Conservation (phyloP, 352 stramenopile species). For the Globisporangium perplexum region DNA sequence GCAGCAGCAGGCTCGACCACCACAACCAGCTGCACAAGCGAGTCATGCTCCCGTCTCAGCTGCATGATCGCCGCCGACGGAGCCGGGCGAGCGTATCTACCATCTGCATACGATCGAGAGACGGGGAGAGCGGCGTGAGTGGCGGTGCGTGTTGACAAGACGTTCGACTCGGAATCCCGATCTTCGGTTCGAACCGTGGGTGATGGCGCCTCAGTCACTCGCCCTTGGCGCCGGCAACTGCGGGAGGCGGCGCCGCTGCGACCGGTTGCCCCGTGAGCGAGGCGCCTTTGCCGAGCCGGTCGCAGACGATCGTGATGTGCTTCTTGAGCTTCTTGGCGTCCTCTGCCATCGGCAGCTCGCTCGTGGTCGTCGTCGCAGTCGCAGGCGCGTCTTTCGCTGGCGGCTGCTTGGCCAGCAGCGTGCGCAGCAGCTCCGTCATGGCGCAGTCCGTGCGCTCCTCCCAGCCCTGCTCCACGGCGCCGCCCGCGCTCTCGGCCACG, state of each 20-base stretch:
- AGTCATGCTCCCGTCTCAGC: background rate
- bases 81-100: too few species aligned
- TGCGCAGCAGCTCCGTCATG: conserved; percentile 84
- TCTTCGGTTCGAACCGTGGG: too few species aligned
- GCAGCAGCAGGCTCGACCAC: background rate
- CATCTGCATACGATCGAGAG: too few species aligned
- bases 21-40: background rate
- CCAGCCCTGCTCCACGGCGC: conserved; percentile 66
- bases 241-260: background rate
- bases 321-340: conserved; percentile 89
- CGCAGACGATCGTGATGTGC: conserved; percentile 87
- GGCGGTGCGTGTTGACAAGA: too few species aligned
- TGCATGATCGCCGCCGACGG: too few species aligned
- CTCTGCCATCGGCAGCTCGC: conserved; percentile 59
- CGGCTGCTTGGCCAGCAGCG: conserved; percentile 57
- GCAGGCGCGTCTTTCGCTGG: conserved; percentile 23
- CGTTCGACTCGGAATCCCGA: too few species aligned
- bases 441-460: conserved; percentile 80
- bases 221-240: background rate
- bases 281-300: conserved; percentile 81
- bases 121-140: too few species aligned
- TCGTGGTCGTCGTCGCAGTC: conserved; percentile 10
- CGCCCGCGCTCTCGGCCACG: conserved; percentile 43
- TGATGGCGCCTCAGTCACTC: too few species aligned
- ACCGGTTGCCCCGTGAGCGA: conserved; percentile 15